A percentile compares a stretch with the other conserved stretches of the same genome.
phyloP scores from a whole-genome alignment of 192 early-diverging fungal genomes.

The Coemansia sp. region DNA sequence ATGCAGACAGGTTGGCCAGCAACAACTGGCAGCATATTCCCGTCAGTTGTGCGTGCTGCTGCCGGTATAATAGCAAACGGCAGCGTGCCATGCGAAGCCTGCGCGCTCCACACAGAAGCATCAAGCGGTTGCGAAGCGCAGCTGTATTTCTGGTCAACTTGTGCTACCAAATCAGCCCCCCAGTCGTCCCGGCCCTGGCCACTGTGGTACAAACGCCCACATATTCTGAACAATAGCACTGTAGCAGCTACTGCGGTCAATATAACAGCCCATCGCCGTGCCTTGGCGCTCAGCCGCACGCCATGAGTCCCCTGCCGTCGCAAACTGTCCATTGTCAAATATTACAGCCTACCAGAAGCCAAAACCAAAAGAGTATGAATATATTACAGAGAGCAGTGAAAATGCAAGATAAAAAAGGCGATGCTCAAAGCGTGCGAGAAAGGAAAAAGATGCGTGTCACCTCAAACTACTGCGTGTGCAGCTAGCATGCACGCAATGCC shows the following conservation, averaged over 20 bases:
- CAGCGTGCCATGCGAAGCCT: not conserved
- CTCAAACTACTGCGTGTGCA: too few relatives aligned
- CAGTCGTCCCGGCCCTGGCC: not conserved
- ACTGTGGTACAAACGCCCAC: not conserved
- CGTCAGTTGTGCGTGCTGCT: not conserved
- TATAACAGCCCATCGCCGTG: not conserved
- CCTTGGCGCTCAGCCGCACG: constrained; percentile 4
- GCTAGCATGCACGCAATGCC: too few relatives aligned
- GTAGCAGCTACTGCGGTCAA: not conserved
- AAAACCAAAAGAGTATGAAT: not conserved
- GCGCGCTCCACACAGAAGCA: not conserved
- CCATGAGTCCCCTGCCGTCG: not conserved
- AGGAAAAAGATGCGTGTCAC: too few relatives aligned
- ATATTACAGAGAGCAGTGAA: not conserved
- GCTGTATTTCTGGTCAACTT: constrained; percentile 7
- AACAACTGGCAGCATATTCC: not conserved
- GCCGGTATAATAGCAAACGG: constrained; percentile 16
- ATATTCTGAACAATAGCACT: not conserved
- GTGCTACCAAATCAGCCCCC: not conserved
- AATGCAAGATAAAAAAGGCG: not conserved
- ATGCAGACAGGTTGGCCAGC: constrained; percentile 21
- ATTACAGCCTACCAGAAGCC: too few relatives aligned
- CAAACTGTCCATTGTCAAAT: not conserved
- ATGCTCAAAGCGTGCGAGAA: too few relatives aligned
- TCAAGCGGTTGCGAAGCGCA: constrained; percentile 13